A percentile compares a stretch with the other conserved stretches of the same genome.
Conservation (phyloP, 495 filamentous ascomycete species). For the Achaetomiella virescens region DNA sequence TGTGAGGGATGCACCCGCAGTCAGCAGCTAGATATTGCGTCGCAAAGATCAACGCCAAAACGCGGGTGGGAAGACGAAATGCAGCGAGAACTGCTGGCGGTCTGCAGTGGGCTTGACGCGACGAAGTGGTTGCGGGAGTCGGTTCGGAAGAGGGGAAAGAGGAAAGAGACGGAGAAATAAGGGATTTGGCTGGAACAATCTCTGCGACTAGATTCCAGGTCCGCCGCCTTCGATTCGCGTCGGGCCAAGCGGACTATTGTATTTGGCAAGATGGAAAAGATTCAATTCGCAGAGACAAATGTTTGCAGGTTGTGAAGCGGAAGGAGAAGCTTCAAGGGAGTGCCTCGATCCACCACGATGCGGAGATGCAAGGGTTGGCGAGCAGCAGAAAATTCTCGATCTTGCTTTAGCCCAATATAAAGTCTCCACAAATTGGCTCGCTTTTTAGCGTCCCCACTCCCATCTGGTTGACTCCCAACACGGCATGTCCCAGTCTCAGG, state of each 20-base stretch:
- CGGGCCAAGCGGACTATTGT: too few relatives aligned
- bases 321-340: not conserved
- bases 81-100: not conserved
- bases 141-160: not conserved
- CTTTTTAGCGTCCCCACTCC: too few relatives aligned
- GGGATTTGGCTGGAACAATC: not conserved
- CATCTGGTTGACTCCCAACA: too few relatives aligned
- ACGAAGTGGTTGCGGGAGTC: not conserved
- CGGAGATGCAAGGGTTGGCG: conserved; percentile 11
- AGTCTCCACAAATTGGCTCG: too few relatives aligned
- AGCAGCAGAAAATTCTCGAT: conserved; percentile 14
- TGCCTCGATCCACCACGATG: not conserved
- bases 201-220: not conserved
- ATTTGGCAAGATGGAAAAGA: too few relatives aligned
- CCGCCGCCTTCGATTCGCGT: too few relatives aligned
- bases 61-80: not conserved
- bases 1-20: too few relatives aligned
- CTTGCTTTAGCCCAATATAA: not conserved
- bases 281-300: not conserved
- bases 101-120: not conserved
- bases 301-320: not conserved
- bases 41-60: too few relatives aligned
- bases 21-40: too few relatives aligned
- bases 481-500: too few relatives aligned
- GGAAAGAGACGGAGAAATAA: not conserved